Evolutionary conservation across 116 monocot species (phyloP), one percentile per base, ranked within the genome.

Genomic region (Trichopus zeylanicus): DNA sequence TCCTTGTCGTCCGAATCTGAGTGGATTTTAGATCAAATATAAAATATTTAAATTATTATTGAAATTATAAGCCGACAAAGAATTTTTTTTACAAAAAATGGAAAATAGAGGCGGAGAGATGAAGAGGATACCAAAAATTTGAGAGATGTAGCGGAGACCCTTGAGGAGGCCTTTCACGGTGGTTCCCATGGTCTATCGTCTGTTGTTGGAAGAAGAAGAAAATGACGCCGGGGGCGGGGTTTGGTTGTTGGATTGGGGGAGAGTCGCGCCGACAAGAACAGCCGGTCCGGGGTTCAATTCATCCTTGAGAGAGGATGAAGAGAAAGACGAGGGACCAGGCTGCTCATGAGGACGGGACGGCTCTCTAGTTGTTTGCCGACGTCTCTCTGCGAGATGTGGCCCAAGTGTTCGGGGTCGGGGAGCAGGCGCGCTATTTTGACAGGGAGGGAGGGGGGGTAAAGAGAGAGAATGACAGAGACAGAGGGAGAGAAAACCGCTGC

Each of bases 111-210:
- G n/a, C n/a, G n/a, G n/a, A n/a, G n/a, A 23, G 0, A 16, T 31
- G 27, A 1, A 28, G 22, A 12, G 22, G 25, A n/a, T 69, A 81
- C 85, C 85, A 47, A 85, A 85, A 37, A 85, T 81, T 54, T 85
- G 80, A 22, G 85, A 85, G 66, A 85, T 81, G 57, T 77, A 81
- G 5, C 77, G 70, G 12, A 85, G 74, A 22, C 81, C 85, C 48
- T 77, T 85, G 66, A 79, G 66, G 27, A 79, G 72, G 25, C 79
- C 75, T 31, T 84, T 79, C 79, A 79, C 72, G 63, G 78, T 78
- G 26, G 47, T 68, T 0, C 35, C 68, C 37, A 35, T 38, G 4
- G 8, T n/a, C n/a, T n/a, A n/a, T n/a, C n/a, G n/a, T n/a, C n/a
- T n/a, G n/a, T n/a, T n/a, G n/a, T n/a, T n/a, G n/a, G n/a, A n/a